Evolutionary conservation across 1,284 basidiomycete species (phyloP).

Genomic region (Xerocomus amazonicus): DNA sequence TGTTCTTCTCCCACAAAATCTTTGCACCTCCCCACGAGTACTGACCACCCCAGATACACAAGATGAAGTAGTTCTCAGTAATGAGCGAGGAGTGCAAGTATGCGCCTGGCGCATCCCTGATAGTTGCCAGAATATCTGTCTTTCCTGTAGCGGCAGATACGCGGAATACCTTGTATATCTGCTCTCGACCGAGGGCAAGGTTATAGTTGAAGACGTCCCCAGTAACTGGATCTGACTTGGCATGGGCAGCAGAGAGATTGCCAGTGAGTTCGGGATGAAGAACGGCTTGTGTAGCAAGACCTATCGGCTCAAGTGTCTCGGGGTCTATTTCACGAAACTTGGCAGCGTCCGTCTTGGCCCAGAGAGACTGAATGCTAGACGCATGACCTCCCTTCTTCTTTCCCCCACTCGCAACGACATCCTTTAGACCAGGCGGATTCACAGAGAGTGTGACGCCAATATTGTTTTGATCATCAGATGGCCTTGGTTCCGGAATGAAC

Average conservation of each 20-base stretch:
- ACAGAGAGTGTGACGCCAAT: slow-evolving; percentile 31
- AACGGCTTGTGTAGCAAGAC: slow-evolving; percentile 22
- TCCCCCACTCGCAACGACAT: slow-evolving; percentile 11
- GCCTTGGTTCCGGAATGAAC: slow-evolving; percentile 21
- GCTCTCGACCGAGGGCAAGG: slow-evolving; percentile 23
- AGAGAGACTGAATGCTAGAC: slow-evolving; percentile 31
- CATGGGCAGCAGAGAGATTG: slow-evolving; percentile 35
- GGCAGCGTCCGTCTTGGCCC: slow-evolving; percentile 33
- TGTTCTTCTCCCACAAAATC: slow-evolving; percentile 32
- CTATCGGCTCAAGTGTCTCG: slow-evolving; percentile 36
- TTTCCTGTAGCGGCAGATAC: slow-evolving; percentile 30
- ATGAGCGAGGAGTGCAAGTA: slow-evolving; percentile 38
- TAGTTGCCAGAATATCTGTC: slow-evolving; percentile 35
- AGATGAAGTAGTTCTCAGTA: slow-evolving; percentile 35
- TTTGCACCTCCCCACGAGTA: slow-evolving; percentile 30
- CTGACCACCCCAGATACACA: slow-evolving; percentile 35
- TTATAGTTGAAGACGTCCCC: slow-evolving; percentile 38
- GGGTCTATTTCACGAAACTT: slow-evolving; percentile 33
- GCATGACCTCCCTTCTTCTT: slow-evolving; percentile 25
- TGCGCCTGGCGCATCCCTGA: slow-evolving; percentile 36
- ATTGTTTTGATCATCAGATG: slow-evolving; percentile 12
- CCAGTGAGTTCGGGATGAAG: slow-evolving; percentile 36
- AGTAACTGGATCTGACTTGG: slow-evolving; percentile 34
- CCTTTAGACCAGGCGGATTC: slow-evolving; percentile 28
- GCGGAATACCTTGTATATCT: slow-evolving; percentile 34